Evolutionary conservation across 805 yeast genomes (phyloP).

Genomic region (Yarrowia hollandica): DNA sequence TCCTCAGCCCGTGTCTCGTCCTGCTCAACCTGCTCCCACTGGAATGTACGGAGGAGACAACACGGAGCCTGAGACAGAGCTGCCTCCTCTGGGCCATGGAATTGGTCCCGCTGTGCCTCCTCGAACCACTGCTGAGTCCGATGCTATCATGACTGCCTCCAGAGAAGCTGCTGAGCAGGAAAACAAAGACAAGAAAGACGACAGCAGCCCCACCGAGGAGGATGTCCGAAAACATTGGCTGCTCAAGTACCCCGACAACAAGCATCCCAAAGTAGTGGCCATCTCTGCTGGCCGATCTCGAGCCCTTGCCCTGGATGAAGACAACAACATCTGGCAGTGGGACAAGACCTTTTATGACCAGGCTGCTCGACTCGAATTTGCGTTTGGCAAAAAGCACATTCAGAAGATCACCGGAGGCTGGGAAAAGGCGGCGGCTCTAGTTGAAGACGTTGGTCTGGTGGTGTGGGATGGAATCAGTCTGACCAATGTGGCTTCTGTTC

Average conservation of each 20-base stretch:
- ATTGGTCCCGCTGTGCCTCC: slow-evolving; percentile 26
- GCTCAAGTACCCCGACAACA: slow-evolving; percentile 15
- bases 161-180: background rate
- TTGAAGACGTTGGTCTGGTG: slow-evolving; percentile 54
- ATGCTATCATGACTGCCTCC: slow-evolving; percentile 9
- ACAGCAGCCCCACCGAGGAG: background rate
- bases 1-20: background rate
- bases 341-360: slow-evolving; percentile 43
- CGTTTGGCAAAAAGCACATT: slow-evolving; percentile 28
- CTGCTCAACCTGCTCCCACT: background rate
- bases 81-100: slow-evolving; percentile 27
- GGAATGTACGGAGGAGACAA: slow-evolving; percentile 17
- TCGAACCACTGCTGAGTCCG: slow-evolving; percentile 1
- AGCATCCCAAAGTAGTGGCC: slow-evolving; percentile 44
- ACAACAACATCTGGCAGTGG: slow-evolving; percentile 60
- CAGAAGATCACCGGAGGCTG: slow-evolving; percentile 62
- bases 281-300: slow-evolving; percentile 66
- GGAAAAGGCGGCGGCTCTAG: slow-evolving; percentile 55
- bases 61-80: background rate
- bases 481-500: slow-evolving; percentile 12
- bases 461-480: slow-evolving; percentile 50
- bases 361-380: slow-evolving; percentile 31
- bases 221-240: slow-evolving; percentile 17
- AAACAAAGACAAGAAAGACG: background rate
- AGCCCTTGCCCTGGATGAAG: slow-evolving; percentile 57